Evolutionary conservation across 352 stramenopile species (phyloP).

Genomic region (Pythium brassicae): DNA sequence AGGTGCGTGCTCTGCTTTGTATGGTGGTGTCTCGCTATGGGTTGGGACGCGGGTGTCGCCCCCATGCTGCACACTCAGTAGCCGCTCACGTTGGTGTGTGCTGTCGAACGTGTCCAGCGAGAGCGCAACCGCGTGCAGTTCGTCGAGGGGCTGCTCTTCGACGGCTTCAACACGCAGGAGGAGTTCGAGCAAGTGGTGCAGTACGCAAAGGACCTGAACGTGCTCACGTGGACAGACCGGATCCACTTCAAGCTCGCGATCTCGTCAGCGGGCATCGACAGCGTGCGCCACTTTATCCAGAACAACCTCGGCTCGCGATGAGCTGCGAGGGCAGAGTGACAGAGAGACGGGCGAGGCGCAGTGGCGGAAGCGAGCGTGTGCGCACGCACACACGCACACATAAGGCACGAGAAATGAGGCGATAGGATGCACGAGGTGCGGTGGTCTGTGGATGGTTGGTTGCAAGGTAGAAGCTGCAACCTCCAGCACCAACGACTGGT

Average conservation of each 20-base stretch:
- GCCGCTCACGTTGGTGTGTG: background rate
- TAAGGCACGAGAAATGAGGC: no score
- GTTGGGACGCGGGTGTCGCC: background rate
- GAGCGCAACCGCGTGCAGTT: constrained; percentile 88
- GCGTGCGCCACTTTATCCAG: constrained; percentile 71
- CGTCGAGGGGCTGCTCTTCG: constrained; percentile 77
- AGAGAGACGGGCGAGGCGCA: no score
- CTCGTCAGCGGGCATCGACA: constrained; percentile 50
- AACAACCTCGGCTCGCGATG: constrained; percentile 24
- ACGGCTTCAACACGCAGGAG: constrained; percentile 81
- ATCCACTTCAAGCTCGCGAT: constrained; percentile 82
- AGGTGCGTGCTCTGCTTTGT: constrained; percentile 27
- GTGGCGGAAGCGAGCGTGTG: no score
- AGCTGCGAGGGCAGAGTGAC: background rate
- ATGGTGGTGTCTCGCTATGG: background rate
- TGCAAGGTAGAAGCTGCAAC: background rate
- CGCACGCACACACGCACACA: no score
- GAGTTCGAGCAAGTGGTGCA: constrained; percentile 77
- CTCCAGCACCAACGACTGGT: no score
- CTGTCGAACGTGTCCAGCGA: constrained; percentile 15
- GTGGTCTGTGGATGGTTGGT: no score
- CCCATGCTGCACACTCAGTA: no score
- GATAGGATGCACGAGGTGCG: no score
- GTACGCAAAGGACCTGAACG: constrained; percentile 61
- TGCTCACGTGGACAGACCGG: constrained; percentile 78